Evolutionary conservation across 176 grass and related monocot genomes (phyloP).

Genomic region (Juncus inflexus): DNA sequence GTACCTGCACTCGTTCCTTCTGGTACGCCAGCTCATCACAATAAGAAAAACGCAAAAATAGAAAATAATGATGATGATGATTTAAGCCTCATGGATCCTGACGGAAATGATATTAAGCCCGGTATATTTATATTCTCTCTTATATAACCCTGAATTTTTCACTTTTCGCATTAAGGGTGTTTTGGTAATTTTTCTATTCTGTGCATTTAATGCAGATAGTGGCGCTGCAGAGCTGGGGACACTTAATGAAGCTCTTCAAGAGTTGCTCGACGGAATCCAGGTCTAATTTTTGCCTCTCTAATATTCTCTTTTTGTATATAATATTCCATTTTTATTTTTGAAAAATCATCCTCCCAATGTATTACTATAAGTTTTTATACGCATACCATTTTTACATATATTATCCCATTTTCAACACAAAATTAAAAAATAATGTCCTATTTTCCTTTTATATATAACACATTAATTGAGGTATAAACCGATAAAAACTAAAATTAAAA

Average conservation of each 20-base stretch:
- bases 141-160: not conserved
- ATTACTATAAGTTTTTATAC: no score
- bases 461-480: no score
- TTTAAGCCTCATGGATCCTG: constrained; percentile 69
- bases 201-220: constrained; percentile 46
- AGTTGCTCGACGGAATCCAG: constrained; percentile 97
- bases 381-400: not conserved
- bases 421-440: no score
- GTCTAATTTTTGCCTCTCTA: constrained; percentile 29
- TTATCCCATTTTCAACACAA: not conserved
- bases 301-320: not conserved
- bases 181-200: not conserved
- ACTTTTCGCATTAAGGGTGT: not conserved
- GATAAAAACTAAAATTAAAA: no score
- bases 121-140: constrained; percentile 39
- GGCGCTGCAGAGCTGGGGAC: constrained; percentile 65
- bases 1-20: constrained; percentile 30
- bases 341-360: not conserved
- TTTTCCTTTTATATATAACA: no score
- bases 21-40: constrained; percentile 12
- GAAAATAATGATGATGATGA: constrained; percentile 64
- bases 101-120: constrained; percentile 81
- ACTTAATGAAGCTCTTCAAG: constrained; percentile 95
- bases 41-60: constrained; percentile 31
- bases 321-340: no score